Conservation (phyloP, 495 filamentous ascomycete species). For the Tuber umbilicatum region DNA sequence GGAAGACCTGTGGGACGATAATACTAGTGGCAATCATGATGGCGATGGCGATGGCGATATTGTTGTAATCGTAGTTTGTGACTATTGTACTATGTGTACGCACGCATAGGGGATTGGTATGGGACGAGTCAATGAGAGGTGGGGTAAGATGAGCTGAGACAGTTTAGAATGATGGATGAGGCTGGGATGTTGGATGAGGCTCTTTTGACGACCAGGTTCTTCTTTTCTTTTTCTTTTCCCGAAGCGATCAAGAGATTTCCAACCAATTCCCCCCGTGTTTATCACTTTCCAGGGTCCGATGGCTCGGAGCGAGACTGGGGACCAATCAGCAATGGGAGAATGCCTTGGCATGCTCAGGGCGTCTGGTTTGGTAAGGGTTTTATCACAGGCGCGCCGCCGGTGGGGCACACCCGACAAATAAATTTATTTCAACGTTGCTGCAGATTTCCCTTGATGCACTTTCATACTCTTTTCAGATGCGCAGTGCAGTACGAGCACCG, state of each 20-base stretch:
- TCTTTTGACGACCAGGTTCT: neutral
- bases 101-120: neutral
- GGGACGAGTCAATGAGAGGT: neutral
- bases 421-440: neutral
- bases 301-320: neutral
- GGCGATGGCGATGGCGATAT: neutral
- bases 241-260: neutral
- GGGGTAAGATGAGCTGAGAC: neutral
- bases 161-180: neutral
- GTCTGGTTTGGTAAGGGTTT: neutral
- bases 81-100: neutral
- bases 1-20: neutral
- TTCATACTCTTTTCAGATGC: neutral
- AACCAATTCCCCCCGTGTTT: neutral
- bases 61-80: neutral
- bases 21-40: neutral
- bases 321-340: neutral
- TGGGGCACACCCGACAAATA: neutral
- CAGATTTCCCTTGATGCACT: neutral
- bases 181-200: neutral
- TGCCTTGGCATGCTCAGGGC: neutral
- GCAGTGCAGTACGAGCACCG: neutral
- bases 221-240: neutral
- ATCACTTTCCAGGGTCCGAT: neutral
- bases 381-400: neutral